These are phyloP conservation scores for Ricinus communis DNA, from an alignment of 345 rosid genomes.

Conservation along the genomic window DNA sequence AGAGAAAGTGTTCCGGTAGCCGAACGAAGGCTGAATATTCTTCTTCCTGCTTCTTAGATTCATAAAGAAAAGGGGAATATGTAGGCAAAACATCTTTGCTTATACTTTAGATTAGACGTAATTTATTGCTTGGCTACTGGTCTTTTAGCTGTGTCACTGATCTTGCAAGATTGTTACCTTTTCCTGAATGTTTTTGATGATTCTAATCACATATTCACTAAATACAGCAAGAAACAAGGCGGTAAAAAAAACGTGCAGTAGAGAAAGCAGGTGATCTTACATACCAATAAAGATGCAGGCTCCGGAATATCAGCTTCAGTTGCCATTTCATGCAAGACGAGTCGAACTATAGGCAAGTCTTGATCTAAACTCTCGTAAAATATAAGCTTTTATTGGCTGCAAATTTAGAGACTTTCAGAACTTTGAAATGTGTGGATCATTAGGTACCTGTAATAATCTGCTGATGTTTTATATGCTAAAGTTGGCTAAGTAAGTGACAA, in stretches of 20 bases:
- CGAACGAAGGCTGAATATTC: neutral
- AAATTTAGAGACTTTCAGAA: conserved; percentile 9
- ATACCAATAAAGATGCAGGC: conserved; percentile 40
- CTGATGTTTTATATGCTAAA: conserved; percentile 32
- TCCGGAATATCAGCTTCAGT: conserved; percentile 52
- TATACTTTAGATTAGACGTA: neutral
- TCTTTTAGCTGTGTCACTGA: neutral
- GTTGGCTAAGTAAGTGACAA: conserved; percentile 42
- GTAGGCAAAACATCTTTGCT: neutral
- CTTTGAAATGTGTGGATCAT: conserved; percentile 32
- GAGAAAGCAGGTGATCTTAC: conserved; percentile 17
- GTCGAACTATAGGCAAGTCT: neutral
- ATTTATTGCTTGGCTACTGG: neutral
- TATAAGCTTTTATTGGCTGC: conserved; percentile 6
- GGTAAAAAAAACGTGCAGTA: conserved; percentile 1
- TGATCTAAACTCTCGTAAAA: conserved; percentile 10
- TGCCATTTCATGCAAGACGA: conserved; percentile 49
- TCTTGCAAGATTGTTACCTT: neutral
- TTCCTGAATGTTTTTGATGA: neutral
- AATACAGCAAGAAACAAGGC: neutral
- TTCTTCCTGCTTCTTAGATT: neutral
- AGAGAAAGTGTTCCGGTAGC: neutral
- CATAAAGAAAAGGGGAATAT: neutral
- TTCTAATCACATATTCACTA: neutral
- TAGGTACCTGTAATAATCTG: conserved; percentile 26